phyloP scores from a whole-genome alignment of 176 grass and related monocot species.

The Typha latifolia region DNA sequence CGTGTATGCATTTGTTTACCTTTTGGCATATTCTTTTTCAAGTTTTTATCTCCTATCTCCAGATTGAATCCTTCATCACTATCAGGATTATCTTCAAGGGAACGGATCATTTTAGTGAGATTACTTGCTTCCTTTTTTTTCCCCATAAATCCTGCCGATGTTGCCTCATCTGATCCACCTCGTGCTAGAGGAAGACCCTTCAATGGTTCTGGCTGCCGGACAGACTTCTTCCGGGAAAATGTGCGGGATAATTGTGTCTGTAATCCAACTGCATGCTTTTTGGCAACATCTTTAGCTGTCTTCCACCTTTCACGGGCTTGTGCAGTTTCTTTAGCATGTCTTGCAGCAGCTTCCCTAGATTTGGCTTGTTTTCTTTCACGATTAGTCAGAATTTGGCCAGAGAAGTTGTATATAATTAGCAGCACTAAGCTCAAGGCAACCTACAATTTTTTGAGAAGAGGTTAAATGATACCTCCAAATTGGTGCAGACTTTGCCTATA shows the following conservation, averaged over 20 bases:
- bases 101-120: conserved; percentile 57
- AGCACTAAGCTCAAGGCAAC: conserved; percentile 54
- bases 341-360: conserved; percentile 73
- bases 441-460: conserved; percentile 25
- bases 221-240: conserved; percentile 71
- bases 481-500: neutral
- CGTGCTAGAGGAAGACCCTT: conserved; percentile 9
- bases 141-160: conserved; percentile 12
- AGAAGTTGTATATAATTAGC: conserved; percentile 88
- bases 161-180: conserved; percentile 10
- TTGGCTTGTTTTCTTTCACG: conserved; percentile 84
- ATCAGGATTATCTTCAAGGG: conserved; percentile 56
- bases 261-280: conserved; percentile 56
- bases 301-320: conserved; percentile 78
- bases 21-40: conserved; percentile 65
- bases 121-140: conserved; percentile 37
- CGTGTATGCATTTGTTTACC: conserved; percentile 62
- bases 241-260: conserved; percentile 60
- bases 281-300: conserved; percentile 74
- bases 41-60: conserved; percentile 55
- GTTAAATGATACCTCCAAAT: neutral
- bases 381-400: conserved; percentile 71
- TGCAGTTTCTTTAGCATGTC: conserved; percentile 53
- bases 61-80: conserved; percentile 53
- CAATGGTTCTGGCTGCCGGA: conserved; percentile 22